Percentiles rank a stretch among this genome's conserved stretches.
Evolutionary conservation across 306 rosid species (phyloP).

Genomic region (Casuarina cunninghamiana): DNA sequence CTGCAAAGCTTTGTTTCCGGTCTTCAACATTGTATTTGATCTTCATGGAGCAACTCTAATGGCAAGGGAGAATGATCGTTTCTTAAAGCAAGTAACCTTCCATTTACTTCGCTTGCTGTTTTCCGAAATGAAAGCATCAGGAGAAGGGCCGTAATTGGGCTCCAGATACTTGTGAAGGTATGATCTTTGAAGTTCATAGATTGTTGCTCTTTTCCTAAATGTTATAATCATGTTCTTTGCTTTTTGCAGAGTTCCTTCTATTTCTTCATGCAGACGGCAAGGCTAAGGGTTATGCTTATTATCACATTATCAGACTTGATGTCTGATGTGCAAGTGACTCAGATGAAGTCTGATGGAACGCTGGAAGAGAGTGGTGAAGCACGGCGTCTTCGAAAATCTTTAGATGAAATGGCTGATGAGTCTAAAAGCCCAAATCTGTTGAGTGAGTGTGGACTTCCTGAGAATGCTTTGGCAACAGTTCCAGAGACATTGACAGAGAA

Average conservation of each 20-base stretch:
- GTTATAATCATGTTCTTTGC: slow-evolving; percentile 17
- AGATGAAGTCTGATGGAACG: slow-evolving; percentile 92
- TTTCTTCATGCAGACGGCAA: slow-evolving; percentile 85
- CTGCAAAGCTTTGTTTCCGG: slow-evolving; percentile 87
- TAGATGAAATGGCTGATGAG: slow-evolving; percentile 84
- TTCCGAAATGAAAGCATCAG: slow-evolving; percentile 88
- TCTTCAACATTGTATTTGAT: slow-evolving; percentile 73
- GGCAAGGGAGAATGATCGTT: slow-evolving; percentile 98
- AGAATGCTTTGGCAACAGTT: slow-evolving; percentile 58
- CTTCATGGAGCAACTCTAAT: slow-evolving; percentile 88
- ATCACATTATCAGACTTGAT: slow-evolving; percentile 92
- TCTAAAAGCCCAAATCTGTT: slow-evolving; percentile 57
- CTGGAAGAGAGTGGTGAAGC: slow-evolving; percentile 99
- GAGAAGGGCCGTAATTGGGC: slow-evolving; percentile 91
- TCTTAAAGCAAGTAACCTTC: slow-evolving; percentile 95
- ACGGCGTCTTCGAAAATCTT: slow-evolving; percentile 78
- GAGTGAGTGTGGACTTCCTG: slow-evolving; percentile 77
- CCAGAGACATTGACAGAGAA: slow-evolving; percentile 71
- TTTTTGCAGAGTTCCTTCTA: slow-evolving; percentile 90
- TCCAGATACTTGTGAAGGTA: slow-evolving; percentile 96
- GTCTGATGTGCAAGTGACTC: slow-evolving; percentile 99
- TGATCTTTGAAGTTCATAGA: slow-evolving; percentile 27
- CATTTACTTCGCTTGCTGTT: slow-evolving; percentile 96
- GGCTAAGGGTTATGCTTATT: slow-evolving; percentile 94
- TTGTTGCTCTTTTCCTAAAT: slow-evolving; percentile 18